Evolutionary conservation across 2,329 filamentous ascomycete genomes (phyloP), one percentile per base, ranked within the genome.

Genomic region (Lasiodiplodia sp.): DNA sequence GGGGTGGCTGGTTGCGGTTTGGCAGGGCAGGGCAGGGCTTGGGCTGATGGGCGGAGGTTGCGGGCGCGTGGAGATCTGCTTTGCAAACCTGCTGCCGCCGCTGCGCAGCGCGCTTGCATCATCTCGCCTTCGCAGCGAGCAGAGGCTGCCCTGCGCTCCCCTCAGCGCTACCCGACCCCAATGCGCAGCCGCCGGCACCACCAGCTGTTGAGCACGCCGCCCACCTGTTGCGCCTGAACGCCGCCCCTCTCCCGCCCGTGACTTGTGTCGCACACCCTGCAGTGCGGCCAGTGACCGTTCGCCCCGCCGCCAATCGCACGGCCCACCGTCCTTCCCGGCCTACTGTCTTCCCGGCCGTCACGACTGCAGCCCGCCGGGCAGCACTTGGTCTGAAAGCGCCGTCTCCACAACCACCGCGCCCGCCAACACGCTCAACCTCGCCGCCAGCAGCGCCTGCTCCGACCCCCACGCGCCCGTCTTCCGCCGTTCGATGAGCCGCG

Each of bases 401-500:
- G 70, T 75, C 71, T 67, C 73, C 66, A 69, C 71, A 71, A 73
- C 68, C 72, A 68, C 66, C 71, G 70, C 71, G 69, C 71, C 28
- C 69, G 69, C 66, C 70, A 55, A 67, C 55, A 66, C 69, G 60
- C 38, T 60, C 51, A 64, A 21, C 38, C 67, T 66, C 56, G 69
- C n/a, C 66, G 66, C 70, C 71, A 71, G 64, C 71, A 67, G 65
- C 69, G 68, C 69, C 70, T 70, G 18, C 68, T 68, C 58, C 68
- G 51, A 49, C 69, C 16, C 16, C 28, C 31, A n/a, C 10, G 53
- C 56, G 68, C 56, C 14, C 56, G 47, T 25, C 66, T 44, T 31
- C 28, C 34, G 66, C 69, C 56, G 63, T 70, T 72, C 72, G 69
- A 78, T 78, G 76, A 75, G 69, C 75, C 70, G 71, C 71, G 72